Conservation (phyloP, 2,329 filamentous ascomycete genomes). For the Zopfia rhizophila region DNA sequence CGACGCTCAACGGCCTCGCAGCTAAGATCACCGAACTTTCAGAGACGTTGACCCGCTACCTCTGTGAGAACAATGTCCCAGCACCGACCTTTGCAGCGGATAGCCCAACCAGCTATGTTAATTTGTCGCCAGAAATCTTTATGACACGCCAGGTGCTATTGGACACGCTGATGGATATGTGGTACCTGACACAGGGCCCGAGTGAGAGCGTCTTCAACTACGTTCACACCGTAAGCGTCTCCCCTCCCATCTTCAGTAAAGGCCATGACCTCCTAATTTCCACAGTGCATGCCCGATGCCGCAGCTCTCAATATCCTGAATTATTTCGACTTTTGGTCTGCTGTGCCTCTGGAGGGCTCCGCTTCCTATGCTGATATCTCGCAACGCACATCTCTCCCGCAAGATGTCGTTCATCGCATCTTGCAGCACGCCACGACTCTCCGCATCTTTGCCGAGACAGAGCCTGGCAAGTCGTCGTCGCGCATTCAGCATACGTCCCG, state of each 20-base stretch:
- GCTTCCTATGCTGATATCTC: constrained; percentile 52
- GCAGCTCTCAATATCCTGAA: constrained; percentile 61
- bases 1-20: constrained; percentile 57
- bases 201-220: constrained; percentile 61
- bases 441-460: constrained; percentile 46
- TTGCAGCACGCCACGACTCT: constrained; percentile 48
- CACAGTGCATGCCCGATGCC: constrained; percentile 57
- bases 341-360: constrained; percentile 60
- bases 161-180: constrained; percentile 60
- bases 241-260: neutral
- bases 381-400: constrained; percentile 32
- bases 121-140: constrained; percentile 57
- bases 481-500: constrained; percentile 40
- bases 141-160: constrained; percentile 57
- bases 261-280: constrained; percentile 5
- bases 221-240: constrained; percentile 34
- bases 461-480: constrained; percentile 19
- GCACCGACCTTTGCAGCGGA: constrained; percentile 57
- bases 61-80: constrained; percentile 56
- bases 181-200: constrained; percentile 59
- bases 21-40: constrained; percentile 59
- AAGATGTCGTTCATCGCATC: constrained; percentile 43
- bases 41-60: constrained; percentile 52
- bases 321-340: constrained; percentile 64
- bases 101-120: constrained; percentile 55